Evolutionary conservation across 306 rosid genomes (phyloP).

Genomic region (Boehmeria nivea): DNA sequence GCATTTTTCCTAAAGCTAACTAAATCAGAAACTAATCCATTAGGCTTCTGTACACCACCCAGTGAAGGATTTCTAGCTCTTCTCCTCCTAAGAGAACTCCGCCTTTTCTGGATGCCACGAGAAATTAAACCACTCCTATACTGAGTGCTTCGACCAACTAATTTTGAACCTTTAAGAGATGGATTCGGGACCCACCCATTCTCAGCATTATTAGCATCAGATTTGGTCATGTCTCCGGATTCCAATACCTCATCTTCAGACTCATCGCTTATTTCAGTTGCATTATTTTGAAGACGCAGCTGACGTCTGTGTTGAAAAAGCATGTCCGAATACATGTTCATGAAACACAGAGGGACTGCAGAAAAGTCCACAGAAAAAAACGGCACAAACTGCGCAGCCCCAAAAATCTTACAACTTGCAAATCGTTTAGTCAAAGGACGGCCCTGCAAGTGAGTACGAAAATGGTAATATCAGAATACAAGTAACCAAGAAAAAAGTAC

Average conservation of each 20-base stretch:
- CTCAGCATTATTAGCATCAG: slow-evolving; percentile 21
- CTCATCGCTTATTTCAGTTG: slow-evolving; percentile 7
- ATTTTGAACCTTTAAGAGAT: slow-evolving; percentile 32
- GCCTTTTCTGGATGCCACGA: slow-evolving; percentile 41
- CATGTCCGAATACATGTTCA: slow-evolving; percentile 37
- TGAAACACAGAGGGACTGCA: slow-evolving; percentile 59
- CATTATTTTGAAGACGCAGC: slow-evolving; percentile 25
- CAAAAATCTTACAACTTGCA: slow-evolving; percentile 57
- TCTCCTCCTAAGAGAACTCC: slow-evolving; percentile 49
- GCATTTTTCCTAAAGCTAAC: slow-evolving; percentile 31
- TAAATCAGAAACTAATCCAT: slow-evolving; percentile 39
- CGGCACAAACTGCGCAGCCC: slow-evolving; percentile 31
- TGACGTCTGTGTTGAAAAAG: slow-evolving; percentile 27
- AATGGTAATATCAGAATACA: neutral
- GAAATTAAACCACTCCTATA: slow-evolving; percentile 33
- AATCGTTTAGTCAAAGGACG: slow-evolving; percentile 17
- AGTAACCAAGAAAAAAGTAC: neutral
- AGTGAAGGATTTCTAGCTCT: slow-evolving; percentile 41
- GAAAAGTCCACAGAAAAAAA: slow-evolving; percentile 66
- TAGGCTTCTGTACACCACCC: no score
- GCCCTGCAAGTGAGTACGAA: slow-evolving; percentile 41
- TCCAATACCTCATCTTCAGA: slow-evolving; percentile 24
- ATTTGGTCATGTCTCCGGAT: neutral
- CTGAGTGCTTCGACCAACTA: slow-evolving; percentile 32
- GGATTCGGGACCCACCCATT: slow-evolving; percentile 18